These are phyloP conservation scores for Panicum hallii DNA, from an alignment of 202 grass and related monocot species.

Conservation along the genomic window DNA sequence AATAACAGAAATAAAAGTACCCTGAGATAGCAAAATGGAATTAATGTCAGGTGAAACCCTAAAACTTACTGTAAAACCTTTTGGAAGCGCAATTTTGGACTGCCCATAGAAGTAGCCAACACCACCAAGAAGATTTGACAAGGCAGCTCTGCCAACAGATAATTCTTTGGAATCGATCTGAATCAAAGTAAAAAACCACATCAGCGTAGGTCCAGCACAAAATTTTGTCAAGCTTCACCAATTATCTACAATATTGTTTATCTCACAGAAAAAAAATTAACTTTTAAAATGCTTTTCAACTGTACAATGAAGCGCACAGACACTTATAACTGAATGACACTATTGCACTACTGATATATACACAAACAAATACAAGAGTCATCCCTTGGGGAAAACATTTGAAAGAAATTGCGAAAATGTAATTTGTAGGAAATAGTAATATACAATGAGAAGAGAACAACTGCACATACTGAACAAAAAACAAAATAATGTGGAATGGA, in stretches of 20 bases:
- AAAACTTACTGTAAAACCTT: conserved; percentile 89
- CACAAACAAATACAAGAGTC: conserved; percentile 1
- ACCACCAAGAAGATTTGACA: conserved; percentile 88
- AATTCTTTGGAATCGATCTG: conserved; percentile 70
- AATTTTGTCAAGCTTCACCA: conserved; percentile 24
- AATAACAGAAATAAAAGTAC: conserved; percentile 5
- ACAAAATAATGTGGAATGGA: conserved; percentile 24
- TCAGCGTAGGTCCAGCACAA: conserved; percentile 30
- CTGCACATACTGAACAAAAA: conserved; percentile 4
- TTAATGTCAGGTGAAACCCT: conserved; percentile 32
- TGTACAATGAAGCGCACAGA: conserved; percentile 11
- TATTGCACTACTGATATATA: neutral
- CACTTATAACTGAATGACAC: conserved; percentile 12
- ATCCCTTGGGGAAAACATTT: conserved; percentile 18
- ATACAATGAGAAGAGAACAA: neutral
- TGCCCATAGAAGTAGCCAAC: conserved; percentile 97
- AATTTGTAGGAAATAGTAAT: neutral
- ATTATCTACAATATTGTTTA: conserved; percentile 8
- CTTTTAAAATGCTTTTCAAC: conserved; percentile 4
- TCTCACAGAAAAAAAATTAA: conserved; percentile 36
- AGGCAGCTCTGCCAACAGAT: conserved; percentile 78
- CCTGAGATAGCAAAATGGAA: neutral
- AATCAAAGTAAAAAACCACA: conserved; percentile 37
- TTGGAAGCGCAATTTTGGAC: conserved; percentile 89
- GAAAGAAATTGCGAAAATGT: conserved; percentile 20